These are phyloP conservation scores for Karstenula rhodostoma DNA, from an alignment of 2,329 filamentous ascomycete species.

Conservation along the genomic window DNA sequence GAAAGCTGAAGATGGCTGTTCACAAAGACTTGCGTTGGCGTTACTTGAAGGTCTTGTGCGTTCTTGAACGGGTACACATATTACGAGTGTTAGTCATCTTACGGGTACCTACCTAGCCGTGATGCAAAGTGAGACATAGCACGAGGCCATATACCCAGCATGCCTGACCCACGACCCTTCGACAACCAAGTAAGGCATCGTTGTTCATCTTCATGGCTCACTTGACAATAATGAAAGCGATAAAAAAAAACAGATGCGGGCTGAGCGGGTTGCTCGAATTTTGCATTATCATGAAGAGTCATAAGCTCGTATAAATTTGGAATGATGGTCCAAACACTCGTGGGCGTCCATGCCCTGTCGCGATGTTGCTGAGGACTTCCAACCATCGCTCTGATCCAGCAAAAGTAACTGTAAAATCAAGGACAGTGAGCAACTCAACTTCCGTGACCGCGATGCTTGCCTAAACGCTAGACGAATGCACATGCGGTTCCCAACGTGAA, in stretches of 20 bases:
- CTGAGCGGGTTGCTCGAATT: slow-evolving; percentile 7
- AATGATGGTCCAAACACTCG: background rate
- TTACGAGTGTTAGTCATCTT: background rate
- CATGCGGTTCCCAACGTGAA: slow-evolving; percentile 25
- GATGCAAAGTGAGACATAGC: background rate
- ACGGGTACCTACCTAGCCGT: background rate
- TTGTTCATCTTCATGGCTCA: background rate
- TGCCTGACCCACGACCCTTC: background rate
- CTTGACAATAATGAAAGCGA: background rate
- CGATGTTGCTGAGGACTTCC: slow-evolving; percentile 8
- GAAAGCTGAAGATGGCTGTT: background rate
- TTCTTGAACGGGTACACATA: background rate
- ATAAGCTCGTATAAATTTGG: slow-evolving; percentile 17
- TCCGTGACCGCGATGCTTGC: slow-evolving; percentile 29
- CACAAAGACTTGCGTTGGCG: background rate
- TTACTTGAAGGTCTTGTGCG: background rate
- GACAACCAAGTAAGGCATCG: background rate
- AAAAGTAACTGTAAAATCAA: slow-evolving; percentile 4
- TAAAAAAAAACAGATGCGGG: background rate
- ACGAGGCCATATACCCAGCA: background rate
- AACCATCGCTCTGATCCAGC: slow-evolving; percentile 8
- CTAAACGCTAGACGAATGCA: slow-evolving; percentile 24
- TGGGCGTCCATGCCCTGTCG: background rate
- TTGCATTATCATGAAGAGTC: slow-evolving; percentile 17
- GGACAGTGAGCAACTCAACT: slow-evolving; percentile 32